Evolutionary conservation across 1,139 yeast genomes (phyloP).

Genomic region (Trichomonascaceae sp.): DNA sequence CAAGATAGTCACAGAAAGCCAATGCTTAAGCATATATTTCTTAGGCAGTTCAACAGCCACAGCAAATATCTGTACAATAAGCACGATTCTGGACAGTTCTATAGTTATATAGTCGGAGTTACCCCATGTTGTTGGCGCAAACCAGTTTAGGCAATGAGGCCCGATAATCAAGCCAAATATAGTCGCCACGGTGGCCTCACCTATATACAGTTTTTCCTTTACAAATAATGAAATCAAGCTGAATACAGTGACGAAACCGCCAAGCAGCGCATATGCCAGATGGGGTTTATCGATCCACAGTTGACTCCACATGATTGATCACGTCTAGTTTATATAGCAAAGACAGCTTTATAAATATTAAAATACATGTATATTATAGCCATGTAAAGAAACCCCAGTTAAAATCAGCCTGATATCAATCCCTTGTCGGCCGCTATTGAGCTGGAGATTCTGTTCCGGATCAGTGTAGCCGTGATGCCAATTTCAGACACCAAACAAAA

Average conservation of each 20-base stretch:
- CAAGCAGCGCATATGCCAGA: conserved; percentile 88
- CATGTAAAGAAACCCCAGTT: background rate
- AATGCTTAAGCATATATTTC: conserved; percentile 85
- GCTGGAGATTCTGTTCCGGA: background rate
- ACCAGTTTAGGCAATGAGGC: conserved; percentile 88
- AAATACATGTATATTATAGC: background rate
- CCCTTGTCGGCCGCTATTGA: background rate
- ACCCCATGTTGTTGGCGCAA: conserved; percentile 86
- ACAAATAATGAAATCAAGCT: conserved; percentile 87
- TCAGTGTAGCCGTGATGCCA: background rate
- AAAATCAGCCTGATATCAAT: background rate
- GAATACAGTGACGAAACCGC: conserved; percentile 80
- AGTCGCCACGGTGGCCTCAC: conserved; percentile 94
- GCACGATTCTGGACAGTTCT: conserved; percentile 80
- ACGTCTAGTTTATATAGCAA: background rate
- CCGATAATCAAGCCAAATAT: conserved; percentile 89
- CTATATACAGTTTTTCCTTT: conserved; percentile 82
- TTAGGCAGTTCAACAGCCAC: conserved; percentile 96
- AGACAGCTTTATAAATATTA: background rate
- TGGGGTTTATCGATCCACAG: conserved; percentile 55
- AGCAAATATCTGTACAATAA: conserved; percentile 92
- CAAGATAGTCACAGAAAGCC: conserved; percentile 74
- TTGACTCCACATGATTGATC: conserved; percentile 28
- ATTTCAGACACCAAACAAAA: background rate
- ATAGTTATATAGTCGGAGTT: conserved; percentile 79